Evolutionary conservation across 129 eudicot genomes (phyloP).

Genomic region (Cynara cardunculus): DNA sequence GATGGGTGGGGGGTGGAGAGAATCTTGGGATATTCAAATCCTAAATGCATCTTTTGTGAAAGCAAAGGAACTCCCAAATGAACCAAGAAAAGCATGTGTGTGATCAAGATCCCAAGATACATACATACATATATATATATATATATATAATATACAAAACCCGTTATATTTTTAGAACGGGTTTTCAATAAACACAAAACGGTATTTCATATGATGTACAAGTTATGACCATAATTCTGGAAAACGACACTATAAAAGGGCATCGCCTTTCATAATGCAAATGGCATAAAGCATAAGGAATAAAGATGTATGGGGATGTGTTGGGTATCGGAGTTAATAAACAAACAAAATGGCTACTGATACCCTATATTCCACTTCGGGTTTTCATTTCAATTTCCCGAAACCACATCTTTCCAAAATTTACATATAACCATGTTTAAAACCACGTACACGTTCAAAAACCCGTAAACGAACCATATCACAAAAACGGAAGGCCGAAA

Average conservation of each 20-base stretch:
- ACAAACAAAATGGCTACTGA: constrained; percentile 7
- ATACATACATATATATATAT: neutral
- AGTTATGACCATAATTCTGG: neutral
- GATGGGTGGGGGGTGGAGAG: neutral
- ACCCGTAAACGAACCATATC: neutral
- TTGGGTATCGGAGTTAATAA: constrained; percentile 1
- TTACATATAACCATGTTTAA: neutral
- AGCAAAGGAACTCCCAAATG: constrained; percentile 20
- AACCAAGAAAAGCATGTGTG: constrained; percentile 8
- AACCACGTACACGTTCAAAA: neutral
- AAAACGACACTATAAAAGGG: constrained; percentile 10
- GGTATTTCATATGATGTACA: neutral
- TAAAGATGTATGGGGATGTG: constrained; percentile 35
- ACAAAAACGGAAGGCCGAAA: neutral
- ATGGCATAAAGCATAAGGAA: constrained; percentile 49
- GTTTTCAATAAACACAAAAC: neutral
- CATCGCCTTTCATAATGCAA: constrained; percentile 23
- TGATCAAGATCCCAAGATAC: constrained; percentile 12
- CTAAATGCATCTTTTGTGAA: constrained; percentile 31
- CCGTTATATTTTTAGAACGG: neutral
- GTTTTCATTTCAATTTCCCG: neutral
- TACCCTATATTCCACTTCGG: neutral
- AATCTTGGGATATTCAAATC: constrained; percentile 55
- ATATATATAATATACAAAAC: neutral
- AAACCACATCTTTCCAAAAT: neutral